Conservation (phyloP, 177 flowering plant genomes). For the Vitis hybrid region DNA sequence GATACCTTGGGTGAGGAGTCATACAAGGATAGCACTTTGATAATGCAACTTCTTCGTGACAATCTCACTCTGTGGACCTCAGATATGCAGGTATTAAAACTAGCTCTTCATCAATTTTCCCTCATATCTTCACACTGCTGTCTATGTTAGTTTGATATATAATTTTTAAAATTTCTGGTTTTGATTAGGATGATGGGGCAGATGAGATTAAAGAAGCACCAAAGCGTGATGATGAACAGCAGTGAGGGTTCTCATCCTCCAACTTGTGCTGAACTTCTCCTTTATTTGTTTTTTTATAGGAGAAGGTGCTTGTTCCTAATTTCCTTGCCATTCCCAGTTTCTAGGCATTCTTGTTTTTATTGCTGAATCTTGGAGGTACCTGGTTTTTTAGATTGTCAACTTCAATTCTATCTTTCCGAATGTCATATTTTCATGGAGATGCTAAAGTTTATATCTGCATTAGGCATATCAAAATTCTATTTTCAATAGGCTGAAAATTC, state of each 20-base stretch:
- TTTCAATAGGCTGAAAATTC: too few relatives aligned
- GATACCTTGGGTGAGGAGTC: constrained; percentile 58
- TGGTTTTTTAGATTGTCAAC: constrained; percentile 6
- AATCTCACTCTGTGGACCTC: constrained; percentile 62
- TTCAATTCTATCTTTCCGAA: background rate
- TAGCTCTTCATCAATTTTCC: background rate
- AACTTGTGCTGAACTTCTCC: constrained; percentile 25
- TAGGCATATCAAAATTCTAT: background rate
- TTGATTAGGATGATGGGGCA: constrained; percentile 36
- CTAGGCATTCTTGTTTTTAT: constrained; percentile 26
- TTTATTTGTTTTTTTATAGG: constrained; percentile 32
- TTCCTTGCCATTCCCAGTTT: constrained; percentile 2
- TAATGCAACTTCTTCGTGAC: constrained; percentile 57
- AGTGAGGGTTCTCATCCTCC: constrained; percentile 2
- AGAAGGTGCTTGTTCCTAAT: constrained; percentile 25
- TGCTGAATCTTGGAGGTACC: constrained; percentile 10
- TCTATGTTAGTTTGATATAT: background rate
- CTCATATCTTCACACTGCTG: background rate
- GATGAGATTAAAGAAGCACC: constrained; percentile 38
- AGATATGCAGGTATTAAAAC: constrained; percentile 44
- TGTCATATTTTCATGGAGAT: constrained; percentile 1
- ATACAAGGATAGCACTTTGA: constrained; percentile 56
- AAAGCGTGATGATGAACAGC: constrained; percentile 22
- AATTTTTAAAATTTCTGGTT: background rate
- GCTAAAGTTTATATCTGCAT: background rate